phyloP scores from a whole-genome alignment of 2,329 filamentous ascomycete species.

The Epichloe festucae region DNA sequence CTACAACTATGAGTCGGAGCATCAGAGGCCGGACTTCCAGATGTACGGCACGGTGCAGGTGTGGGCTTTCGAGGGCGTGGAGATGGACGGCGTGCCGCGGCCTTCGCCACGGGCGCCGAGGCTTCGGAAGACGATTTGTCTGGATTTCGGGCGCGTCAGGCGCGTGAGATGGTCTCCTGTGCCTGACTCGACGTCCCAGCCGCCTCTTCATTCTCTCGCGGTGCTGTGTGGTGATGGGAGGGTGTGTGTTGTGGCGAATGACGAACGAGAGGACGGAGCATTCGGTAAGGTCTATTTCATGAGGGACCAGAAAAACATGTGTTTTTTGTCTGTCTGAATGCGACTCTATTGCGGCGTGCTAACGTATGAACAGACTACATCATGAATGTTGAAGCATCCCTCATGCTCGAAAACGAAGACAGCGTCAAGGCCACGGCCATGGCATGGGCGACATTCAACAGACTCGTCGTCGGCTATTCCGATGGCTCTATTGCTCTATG shows the following conservation, averaged over 20 bases:
- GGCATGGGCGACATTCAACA: constrained; percentile 42
- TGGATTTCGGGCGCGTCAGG: constrained; percentile 36
- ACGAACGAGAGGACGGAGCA: constrained; percentile 14
- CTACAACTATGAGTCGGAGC: constrained; percentile 25
- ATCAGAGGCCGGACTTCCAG: constrained; percentile 23
- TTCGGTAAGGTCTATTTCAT: constrained; percentile 25
- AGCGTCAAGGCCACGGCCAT: constrained; percentile 37
- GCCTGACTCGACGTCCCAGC: constrained; percentile 20
- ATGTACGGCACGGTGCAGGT: constrained; percentile 38
- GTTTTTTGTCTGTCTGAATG: too few species aligned
- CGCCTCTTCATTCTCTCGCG: constrained; percentile 32
- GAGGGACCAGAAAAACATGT: too few species aligned
- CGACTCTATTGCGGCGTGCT: constrained; percentile 6
- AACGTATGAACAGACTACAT: neutral
- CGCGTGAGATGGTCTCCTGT: constrained; percentile 32
- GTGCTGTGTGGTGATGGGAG: constrained; percentile 38
- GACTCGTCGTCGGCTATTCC: constrained; percentile 40
- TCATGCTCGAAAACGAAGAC: constrained; percentile 33
- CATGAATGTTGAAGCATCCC: constrained; percentile 16
- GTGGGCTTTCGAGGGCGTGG: constrained; percentile 31
- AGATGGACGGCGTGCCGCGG: constrained; percentile 17
- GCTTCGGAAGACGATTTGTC: constrained; percentile 32
- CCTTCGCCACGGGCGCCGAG: constrained; percentile 24
- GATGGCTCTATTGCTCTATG: constrained; percentile 45
- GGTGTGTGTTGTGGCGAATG: constrained; percentile 31